A percentile compares a stretch with the other conserved stretches of the same genome.
Evolutionary conservation across 768 basidiomycete genomes (phyloP).

Genomic region (Podaxis sp.): DNA sequence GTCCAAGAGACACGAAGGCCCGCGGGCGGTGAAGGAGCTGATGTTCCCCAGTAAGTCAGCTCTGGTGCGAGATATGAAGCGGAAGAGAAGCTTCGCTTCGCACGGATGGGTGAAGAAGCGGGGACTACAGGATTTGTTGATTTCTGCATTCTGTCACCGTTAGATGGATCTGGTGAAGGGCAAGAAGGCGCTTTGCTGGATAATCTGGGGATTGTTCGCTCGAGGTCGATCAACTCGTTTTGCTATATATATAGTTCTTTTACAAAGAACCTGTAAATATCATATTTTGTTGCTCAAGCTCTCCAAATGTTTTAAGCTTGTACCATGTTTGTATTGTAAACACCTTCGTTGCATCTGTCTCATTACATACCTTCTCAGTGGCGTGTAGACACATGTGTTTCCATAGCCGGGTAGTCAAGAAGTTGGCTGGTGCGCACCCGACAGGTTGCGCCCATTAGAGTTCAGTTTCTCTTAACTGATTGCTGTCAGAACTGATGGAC

Average conservation of each 20-base stretch:
- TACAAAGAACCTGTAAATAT: not conserved
- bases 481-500: no score
- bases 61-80: slow-evolving; percentile 59
- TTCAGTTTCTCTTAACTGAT: no score
- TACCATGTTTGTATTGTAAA: not conserved
- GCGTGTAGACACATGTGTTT: not conserved
- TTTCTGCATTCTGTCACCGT: slow-evolving; percentile 37
- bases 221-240: not conserved
- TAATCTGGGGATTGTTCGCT: not conserved
- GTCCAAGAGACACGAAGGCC: slow-evolving; percentile 61
- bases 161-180: not conserved
- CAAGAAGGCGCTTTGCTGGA: not conserved
- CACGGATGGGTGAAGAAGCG: slow-evolving; percentile 62
- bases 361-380: not conserved
- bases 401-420: not conserved
- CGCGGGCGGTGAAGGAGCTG: slow-evolving; percentile 55
- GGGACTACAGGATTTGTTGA: slow-evolving; percentile 63
- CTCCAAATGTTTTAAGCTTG: not conserved
- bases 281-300: not conserved
- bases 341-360: not conserved
- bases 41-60: slow-evolving; percentile 64
- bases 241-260: not conserved
- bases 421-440: no score
- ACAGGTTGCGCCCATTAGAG: no score
- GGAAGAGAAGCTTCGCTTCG: slow-evolving; percentile 44